Base-by-base conservation (phyloP, 352 stramenopile genomes). In the Globisporangium mamillatum region DNA sequence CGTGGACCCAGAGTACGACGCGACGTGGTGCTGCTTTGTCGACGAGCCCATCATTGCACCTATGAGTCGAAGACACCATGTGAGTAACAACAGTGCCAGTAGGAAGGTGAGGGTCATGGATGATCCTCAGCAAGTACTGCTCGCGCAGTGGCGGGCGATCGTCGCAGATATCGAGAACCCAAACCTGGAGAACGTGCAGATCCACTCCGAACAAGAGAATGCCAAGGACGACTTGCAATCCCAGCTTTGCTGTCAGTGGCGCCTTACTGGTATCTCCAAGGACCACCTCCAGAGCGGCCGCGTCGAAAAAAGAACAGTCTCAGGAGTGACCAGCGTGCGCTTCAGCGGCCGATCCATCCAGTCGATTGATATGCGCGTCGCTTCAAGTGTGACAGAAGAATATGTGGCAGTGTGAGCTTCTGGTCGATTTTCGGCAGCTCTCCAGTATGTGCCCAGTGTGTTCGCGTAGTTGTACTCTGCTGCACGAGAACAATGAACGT, bases 131-230 rank as follows among this genome's bases (percentile, higher is more conserved):
- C 41, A 50, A 50, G 71, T 56, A 5, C 25, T 84, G 41, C 27
- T 73, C 14, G 41, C 72, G 18, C 77, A 84, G 62, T 84, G 77
- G 77, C 66, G 63, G 53, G 48, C 25, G 27, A 59, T 84, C 67
- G 61, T 75, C 38, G 73, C 79, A n/a, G 77, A 63, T 44, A 61
- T 80, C 20, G 72, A 78, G 53, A 78, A 80, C 63, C 56, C 80
- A 20, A 71, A 73, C 44, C 56, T 84, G 70, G 72, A 65, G 44
- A 68, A 80, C 27, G n/a, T 72, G 10, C 60, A 63, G 18, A 66
- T 72, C 41, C 29, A 8, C 8, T 50, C 29, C 32, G 25, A 34
- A 7, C 22, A 76, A 7, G 66, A 77, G 48, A 64, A 16, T 18
- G 25, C 54, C 4, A 58, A 50, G 52, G 44, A 50, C 63, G 44